Evolutionary conservation across 2,329 filamentous ascomycete species (phyloP), one percentile per base, ranked within the genome.

Genomic region (Huntiella omanensis): DNA sequence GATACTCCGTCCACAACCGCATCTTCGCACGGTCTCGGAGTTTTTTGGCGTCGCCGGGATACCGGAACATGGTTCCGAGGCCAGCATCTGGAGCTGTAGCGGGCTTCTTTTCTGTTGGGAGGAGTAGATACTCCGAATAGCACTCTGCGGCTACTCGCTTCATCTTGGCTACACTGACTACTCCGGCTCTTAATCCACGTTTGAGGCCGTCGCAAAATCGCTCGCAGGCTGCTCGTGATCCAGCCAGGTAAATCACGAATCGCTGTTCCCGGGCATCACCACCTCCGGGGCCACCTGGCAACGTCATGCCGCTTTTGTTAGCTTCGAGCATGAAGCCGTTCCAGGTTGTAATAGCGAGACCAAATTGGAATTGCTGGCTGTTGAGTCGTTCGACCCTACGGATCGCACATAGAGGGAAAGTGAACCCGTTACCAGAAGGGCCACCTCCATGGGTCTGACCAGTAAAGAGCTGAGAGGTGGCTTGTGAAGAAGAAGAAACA

Each of bases 181-280:
- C 86, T 11, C 80, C 85, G 49, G 85, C 79, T 51, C 88, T 73
- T 43, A 98, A 65, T 1, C 87, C 87, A 58, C 81, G 85, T 64
- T 96, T 98, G 53, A 98, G 69, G 4, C 83, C 85, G 64, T 98
- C 91, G 60, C 91, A 98, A 64, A 98, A 98, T 46, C 86, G 73
- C 62, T 98, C 91, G 60, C 88, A 96, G 41, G 83, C 78, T 57
- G 81, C 83, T 47, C 88, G 77, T 57, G 82, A 91, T 22, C 87
- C 88, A 22, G 85, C 84, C 42, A 98, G 76, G 61, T 94, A 84
- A 50, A 98, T 74, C 1, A 86, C 94, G 53, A 98, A 81, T 56
- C 86, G 83, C 59, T 95, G 91, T 52, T 86, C 82, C 46, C 66
- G 62, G 10, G 56, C 54, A 12, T 49, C 48, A 10, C 39, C 38